Evolutionary conservation across 2,329 filamentous ascomycete genomes (phyloP), one percentile per base, ranked within the genome.

Genomic region (Fonsecaea multimorphosa): DNA sequence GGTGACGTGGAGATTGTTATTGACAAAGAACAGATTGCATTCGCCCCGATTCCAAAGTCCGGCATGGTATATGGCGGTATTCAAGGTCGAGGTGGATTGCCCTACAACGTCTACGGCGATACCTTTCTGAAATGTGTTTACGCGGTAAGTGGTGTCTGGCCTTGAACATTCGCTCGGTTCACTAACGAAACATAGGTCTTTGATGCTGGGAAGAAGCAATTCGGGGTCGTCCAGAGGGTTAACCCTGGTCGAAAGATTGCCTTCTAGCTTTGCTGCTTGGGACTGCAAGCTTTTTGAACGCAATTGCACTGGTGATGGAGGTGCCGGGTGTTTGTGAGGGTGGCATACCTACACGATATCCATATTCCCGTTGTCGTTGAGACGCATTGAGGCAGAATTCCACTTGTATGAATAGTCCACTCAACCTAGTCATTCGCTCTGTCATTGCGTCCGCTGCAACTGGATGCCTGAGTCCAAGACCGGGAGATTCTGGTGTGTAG

Each of bases 91-190:
- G 87, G 87, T 2, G 52, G 31, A 24, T 78, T 85, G 74, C 73
- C 78, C 2, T 87, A 89, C 71, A 87, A 89, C 73, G 89, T 91
- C 52, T 78, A 88, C 16, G 88, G 88, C 4, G 87, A 86, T 69
- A 84, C 83, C 1, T 88, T 88, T 73, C 75, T 91, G 75, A 89
- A 89, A 80, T 85, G 82, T 27, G 79, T 89, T 62, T 91, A 91
- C 73, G 86, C 85, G 62, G 83, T 86, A 74, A 78, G 83, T 79
- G 1, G 44, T 44, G 27, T 40, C 27, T 29, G 6, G n/a, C 19
- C 12, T 22, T 29, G 31, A 12, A 19, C 4, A 9, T 44, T 72
- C 1, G 24, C 22, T 14, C 12, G 36, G 51, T 68, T 49, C 55
- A 54, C 27, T 56, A 31, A 66, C 31, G 9, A 2, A 27, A 68